Percentiles rank a stretch among this genome's conserved stretches.
phyloP scores from a whole-genome alignment of 148 eudicot species.

The Vaccinium corymbosum region DNA sequence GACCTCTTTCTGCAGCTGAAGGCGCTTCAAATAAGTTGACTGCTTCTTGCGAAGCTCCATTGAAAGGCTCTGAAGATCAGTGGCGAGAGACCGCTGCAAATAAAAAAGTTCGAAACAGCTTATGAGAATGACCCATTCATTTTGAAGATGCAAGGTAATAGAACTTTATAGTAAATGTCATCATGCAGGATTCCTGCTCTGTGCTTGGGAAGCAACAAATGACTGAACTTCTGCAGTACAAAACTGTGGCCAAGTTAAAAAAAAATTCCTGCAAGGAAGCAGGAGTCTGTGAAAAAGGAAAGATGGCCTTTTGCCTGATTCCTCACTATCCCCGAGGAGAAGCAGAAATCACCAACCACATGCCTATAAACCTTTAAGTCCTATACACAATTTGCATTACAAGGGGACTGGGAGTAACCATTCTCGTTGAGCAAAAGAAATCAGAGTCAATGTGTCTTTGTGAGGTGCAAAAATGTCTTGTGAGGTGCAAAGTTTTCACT shows the following conservation, averaged over 20 bases:
- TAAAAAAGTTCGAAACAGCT: neutral
- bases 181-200: neutral
- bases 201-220: neutral
- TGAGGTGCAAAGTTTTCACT: neutral
- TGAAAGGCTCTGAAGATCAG: conserved; percentile 93
- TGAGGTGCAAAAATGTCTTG: neutral
- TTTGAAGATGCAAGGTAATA: neutral
- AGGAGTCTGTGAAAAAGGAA: neutral
- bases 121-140: neutral
- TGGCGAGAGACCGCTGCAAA: conserved; percentile 93
- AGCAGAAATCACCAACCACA: neutral
- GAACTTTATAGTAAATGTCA: neutral
- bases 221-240: neutral
- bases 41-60: conserved; percentile 89
- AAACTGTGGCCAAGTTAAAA: neutral
- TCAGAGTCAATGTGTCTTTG: neutral
- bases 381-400: neutral
- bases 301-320: neutral
- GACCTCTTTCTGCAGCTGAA: conserved; percentile 87
- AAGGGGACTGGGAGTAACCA: neutral
- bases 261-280: neutral
- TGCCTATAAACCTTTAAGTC: neutral
- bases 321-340: neutral
- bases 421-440: neutral
- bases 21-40: conserved; percentile 83